phyloP scores from a whole-genome alignment of 2,329 filamentous ascomycete species.

The Colletotrichum neosansevieriae region DNA sequence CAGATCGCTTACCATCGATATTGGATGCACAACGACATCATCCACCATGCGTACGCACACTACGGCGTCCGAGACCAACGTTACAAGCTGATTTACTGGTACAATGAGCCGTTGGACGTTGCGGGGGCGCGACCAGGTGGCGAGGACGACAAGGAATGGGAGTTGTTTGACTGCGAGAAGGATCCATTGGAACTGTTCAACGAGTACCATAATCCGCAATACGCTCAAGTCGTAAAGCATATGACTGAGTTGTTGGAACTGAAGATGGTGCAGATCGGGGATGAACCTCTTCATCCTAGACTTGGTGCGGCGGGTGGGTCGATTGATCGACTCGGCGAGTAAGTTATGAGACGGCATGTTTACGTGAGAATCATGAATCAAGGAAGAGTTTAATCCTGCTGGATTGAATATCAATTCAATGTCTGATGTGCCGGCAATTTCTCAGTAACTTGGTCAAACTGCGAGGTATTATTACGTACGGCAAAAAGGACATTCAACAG shows the following conservation, averaged over 20 bases:
- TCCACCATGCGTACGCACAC: slow-evolving; percentile 63
- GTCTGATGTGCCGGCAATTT: too few relatives aligned
- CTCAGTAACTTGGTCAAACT: too few relatives aligned
- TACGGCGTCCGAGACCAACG: slow-evolving; percentile 64
- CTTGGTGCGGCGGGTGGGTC: not conserved
- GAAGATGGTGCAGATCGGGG: slow-evolving; percentile 66
- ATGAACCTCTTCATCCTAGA: slow-evolving; percentile 53
- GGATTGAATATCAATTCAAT: not conserved
- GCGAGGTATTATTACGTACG: too few relatives aligned
- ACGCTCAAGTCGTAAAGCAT: slow-evolving; percentile 50
- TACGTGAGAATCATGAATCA: not conserved
- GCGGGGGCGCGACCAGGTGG: slow-evolving; percentile 56
- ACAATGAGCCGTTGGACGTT: slow-evolving; percentile 61
- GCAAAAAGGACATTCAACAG: too few relatives aligned
- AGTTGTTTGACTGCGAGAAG: slow-evolving; percentile 64
- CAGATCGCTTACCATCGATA: slow-evolving; percentile 67
- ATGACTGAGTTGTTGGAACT: slow-evolving; percentile 58
- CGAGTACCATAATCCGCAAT: slow-evolving; percentile 53
- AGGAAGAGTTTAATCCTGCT: not conserved
- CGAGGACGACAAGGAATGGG: slow-evolving; percentile 62
- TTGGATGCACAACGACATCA: slow-evolving; percentile 66
- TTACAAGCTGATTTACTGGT: slow-evolving; percentile 70
- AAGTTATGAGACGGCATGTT: slow-evolving; percentile 16
- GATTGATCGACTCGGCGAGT: slow-evolving; percentile 2
- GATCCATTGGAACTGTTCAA: slow-evolving; percentile 65